Base-by-base conservation (phyloP, 345 rosid genomes). In the Hibiscus syriacus region DNA sequence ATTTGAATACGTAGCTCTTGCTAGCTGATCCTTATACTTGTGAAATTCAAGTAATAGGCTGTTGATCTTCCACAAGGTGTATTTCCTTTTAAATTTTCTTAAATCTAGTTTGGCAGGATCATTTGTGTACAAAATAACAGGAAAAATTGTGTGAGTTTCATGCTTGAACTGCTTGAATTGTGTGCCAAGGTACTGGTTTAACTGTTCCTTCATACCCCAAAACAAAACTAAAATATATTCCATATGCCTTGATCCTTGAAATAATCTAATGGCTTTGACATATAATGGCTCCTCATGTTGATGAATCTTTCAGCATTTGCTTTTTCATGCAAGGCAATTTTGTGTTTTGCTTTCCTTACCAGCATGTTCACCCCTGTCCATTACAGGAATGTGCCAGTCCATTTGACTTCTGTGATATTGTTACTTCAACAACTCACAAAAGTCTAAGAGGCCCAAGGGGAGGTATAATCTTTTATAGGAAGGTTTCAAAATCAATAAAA, bases 401-500 rank as follows among this genome's bases (percentile, higher is more conserved):
- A 25, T 94, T 94, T 84, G 98, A 89, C 69, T 85, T 83, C 78
- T 94, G 99, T 79, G 99, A 91, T 80, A 80, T 94, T 63, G 98
- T 94, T 57, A 94, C 99, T 55, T 94, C 99, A 46, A 94, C 99
- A 22, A 94, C 97, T n/a, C 99, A 94, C 78, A 94, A 94, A 78
- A 85, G 93, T 80, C 90, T 94, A 48, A 84, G 96, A 23, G 99
- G 98, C 61, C 99, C 99, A 1, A 86, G 99, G 83, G 99, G 98
- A 76, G 99, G 99, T 71, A 94, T 94, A 43, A 84, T 94, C 67
- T 91, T 94, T 80, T 94, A 72, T 78, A 79, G 92, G 77, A 87
- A 80, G 84, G 96, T 96, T 36, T 73, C 80, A 69, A 94, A 86
- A 75, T 70, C 80, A 45, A 85, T 89, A 88, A 88, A 83, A 70